Conservation (phyloP, 139 green algal species). For the Raphidocelis subcapitata region DNA sequence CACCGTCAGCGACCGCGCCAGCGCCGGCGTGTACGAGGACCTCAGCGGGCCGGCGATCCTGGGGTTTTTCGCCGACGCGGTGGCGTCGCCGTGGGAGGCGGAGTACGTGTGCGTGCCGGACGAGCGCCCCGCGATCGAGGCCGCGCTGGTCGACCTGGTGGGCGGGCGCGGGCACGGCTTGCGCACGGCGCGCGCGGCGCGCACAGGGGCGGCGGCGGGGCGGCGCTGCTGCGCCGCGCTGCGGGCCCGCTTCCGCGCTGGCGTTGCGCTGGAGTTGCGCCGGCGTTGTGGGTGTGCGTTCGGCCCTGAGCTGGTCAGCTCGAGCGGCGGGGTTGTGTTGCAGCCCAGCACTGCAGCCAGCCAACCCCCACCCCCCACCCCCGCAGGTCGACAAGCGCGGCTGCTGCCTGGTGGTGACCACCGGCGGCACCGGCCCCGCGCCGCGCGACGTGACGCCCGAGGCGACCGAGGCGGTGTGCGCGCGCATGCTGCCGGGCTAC, state of each 20-base stretch:
- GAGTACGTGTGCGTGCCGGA: conserved; percentile 84
- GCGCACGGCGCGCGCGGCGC: too few relatives aligned
- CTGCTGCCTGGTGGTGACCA: conserved; percentile 90
- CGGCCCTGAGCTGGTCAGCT: too few relatives aligned
- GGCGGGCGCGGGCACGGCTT: not conserved
- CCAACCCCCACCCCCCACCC: too few relatives aligned
- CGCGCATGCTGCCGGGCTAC: conserved; percentile 89
- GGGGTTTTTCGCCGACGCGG: conserved; percentile 81
- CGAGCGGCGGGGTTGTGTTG: too few relatives aligned
- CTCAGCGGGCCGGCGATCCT: conserved; percentile 85
- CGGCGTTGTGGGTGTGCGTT: too few relatives aligned
- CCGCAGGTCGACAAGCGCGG: conserved; percentile 59
- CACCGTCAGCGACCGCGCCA: conserved; percentile 85
- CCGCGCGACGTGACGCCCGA: conserved; percentile 91
- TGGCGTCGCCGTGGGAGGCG: conserved; percentile 73
- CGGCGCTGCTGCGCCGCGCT: too few relatives aligned
- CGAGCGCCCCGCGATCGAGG: conserved; percentile 75
- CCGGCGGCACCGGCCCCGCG: conserved; percentile 83
- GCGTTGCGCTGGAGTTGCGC: too few relatives aligned
- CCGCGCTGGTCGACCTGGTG: conserved; percentile 80
- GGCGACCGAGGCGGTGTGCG: conserved; percentile 87
- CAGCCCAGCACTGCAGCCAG: too few relatives aligned
- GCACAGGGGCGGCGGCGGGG: too few relatives aligned
- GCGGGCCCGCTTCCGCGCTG: too few relatives aligned
- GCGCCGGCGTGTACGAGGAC: conserved; percentile 80